phyloP scores from a whole-genome alignment of 768 basidiomycete species.

The Sporobolomyces roseus region DNA sequence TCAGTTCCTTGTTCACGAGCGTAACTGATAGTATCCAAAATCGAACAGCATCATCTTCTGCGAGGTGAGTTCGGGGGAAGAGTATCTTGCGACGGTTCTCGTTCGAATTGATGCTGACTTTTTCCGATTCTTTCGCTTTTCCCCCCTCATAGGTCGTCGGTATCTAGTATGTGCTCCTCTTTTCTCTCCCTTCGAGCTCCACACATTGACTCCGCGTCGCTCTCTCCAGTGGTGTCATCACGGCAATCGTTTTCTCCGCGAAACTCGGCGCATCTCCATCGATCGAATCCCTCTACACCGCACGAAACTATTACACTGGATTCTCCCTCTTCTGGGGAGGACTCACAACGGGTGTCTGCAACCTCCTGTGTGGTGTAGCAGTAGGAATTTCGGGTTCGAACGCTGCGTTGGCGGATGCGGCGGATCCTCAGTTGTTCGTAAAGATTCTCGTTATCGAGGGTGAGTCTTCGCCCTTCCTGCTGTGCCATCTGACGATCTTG shows the following conservation, averaged over 20 bases:
- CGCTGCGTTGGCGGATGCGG: conserved; percentile 89
- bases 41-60: conserved; percentile 99
- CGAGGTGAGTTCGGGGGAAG: conserved; percentile 64
- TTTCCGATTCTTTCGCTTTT: conserved; percentile 57
- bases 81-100: neutral
- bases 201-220: neutral
- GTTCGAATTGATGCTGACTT: neutral
- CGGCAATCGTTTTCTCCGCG: conserved; percentile 90
- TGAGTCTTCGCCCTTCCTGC: neutral
- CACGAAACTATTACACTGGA: conserved; percentile 88
- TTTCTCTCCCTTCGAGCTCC: neutral
- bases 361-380: conserved; percentile 86
- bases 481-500: neutral
- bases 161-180: conserved; percentile 74
- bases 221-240: conserved; percentile 55
- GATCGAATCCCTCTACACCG: conserved; percentile 71
- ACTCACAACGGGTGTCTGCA: conserved; percentile 86
- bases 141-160: conserved; percentile 99
- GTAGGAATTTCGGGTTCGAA: conserved; percentile 95
- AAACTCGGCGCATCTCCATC: conserved; percentile 60
- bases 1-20: neutral
- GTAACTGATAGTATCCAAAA: too few relatives aligned
- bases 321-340: conserved; percentile 97
- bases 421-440: conserved; percentile 89
- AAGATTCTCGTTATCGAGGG: conserved; percentile 89